Evolutionary conservation across 2,329 filamentous ascomycete genomes (phyloP), one percentile per base, ranked within the genome.

Genomic region (Gnomoniopsis smithogilvyi): DNA sequence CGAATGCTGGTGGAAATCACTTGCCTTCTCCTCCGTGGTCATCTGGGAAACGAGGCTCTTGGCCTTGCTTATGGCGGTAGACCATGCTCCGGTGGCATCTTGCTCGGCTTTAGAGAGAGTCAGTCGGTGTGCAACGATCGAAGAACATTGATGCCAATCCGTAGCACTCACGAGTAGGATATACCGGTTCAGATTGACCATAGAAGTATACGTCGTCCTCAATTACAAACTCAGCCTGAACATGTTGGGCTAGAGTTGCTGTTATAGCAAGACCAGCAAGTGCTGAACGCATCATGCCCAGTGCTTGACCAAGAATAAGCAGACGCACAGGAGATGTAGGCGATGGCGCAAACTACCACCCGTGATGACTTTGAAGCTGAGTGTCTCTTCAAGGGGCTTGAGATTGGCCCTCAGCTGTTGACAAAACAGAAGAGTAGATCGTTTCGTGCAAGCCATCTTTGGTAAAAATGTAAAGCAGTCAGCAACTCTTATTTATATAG

Each of bases 11-110:
- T 79, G 77, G 86, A 74, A 34, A 75, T 67, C n/a, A 48, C 52
- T 11, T 21, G 36, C 52, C 52, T 54, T 92, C 72, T 92, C 89
- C 6, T 83, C 74, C 53, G 91, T 74, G 2, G 88, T 91, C 68
- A 92, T 76, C 65, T 86, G 79, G 34, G 80, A 80, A 21, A 92
- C 87, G 62, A 91, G 88, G 8, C 80, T 80, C 47, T 81, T 78
- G 1, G 89, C 89, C 67, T 85, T 86, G 14, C 74, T 73, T 67
- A 90, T 87, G 14, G 88, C 87, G 19, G 79, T 78, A 7, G 78
- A 79, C 87, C 88, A 91, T 38, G 67, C 69, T n/a, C 80, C 79
- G 81, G 24, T 6, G 3, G 19, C 24, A 17, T 51, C 36, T 30
- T 58, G 49, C 54, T 26, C 34, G 21, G 52, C 52, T 54, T 19